Evolutionary conservation across 768 basidiomycete species (phyloP).

Genomic region (Termitomyces bulborhizus): DNA sequence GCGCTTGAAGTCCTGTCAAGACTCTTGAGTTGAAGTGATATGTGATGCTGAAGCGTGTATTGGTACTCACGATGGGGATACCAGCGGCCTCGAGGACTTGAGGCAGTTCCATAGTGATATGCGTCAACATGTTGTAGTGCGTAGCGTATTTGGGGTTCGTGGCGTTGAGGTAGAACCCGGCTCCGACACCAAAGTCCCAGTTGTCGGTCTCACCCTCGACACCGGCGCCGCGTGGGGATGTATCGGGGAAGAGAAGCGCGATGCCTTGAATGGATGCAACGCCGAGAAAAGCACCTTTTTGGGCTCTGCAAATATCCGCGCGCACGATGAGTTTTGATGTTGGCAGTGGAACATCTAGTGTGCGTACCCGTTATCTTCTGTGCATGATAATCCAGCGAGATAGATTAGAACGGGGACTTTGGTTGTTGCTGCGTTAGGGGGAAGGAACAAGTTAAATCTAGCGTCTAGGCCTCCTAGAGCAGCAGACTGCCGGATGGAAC

Average conservation of each 20-base stretch:
- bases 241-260: slow-evolving; percentile 93
- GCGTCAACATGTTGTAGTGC: slow-evolving; percentile 86
- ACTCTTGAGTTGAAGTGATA: not conserved
- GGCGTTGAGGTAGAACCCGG: slow-evolving; percentile 95
- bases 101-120: slow-evolving; percentile 82
- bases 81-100: slow-evolving; percentile 64
- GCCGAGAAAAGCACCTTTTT: slow-evolving; percentile 91
- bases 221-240: slow-evolving; percentile 88
- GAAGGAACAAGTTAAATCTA: slow-evolving; percentile 87
- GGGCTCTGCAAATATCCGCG: slow-evolving; percentile 46
- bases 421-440: slow-evolving; percentile 42
- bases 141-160: slow-evolving; percentile 66
- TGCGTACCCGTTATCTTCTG: slow-evolving; percentile 85
- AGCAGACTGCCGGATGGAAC: slow-evolving; percentile 41
- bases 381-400: slow-evolving; percentile 86
- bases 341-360: not conserved
- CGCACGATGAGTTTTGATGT: not conserved
- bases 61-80: slow-evolving; percentile 64
- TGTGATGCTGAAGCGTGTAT: not conserved
- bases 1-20: slow-evolving; percentile 64
- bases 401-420: slow-evolving; percentile 73
- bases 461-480: slow-evolving; percentile 65
- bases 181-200: slow-evolving; percentile 94
- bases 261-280: slow-evolving; percentile 82
- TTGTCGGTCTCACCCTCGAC: slow-evolving; percentile 72